A percentile compares a stretch with the other conserved stretches of the same genome.
Conservation (phyloP, 768 basidiomycete genomes). For the Termitomyces sp. region DNA sequence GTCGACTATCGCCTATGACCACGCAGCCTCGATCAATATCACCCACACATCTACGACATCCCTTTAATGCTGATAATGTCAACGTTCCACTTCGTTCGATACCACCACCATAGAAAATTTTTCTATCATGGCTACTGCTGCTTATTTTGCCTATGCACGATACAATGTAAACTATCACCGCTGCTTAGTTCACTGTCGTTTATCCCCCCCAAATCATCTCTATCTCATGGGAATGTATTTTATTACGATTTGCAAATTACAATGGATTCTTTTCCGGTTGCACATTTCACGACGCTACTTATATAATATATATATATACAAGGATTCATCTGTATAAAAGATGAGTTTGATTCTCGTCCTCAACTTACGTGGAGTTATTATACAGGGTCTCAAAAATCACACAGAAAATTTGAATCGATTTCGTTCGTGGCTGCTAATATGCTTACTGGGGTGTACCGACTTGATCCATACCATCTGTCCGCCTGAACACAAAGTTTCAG, state of each 20-base stretch:
- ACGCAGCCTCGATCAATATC: not conserved
- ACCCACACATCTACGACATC: constrained; percentile 1
- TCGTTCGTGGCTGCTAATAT: too few species aligned
- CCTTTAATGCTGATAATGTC: not conserved
- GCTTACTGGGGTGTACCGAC: too few species aligned
- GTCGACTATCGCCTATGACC: not conserved
- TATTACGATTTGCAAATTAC: not conserved
- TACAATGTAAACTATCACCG: constrained; percentile 3
- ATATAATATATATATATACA: not conserved
- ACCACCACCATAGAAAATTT: not conserved
- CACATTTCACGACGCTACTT: not conserved
- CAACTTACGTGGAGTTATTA: not conserved
- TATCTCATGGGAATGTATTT: constrained; percentile 6
- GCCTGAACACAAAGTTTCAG: not conserved
- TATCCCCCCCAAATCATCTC: not conserved
- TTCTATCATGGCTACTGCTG: not conserved
- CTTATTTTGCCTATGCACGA: not conserved
- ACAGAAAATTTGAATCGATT: too few species aligned
- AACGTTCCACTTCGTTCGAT: not conserved
- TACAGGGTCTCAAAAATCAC: not conserved
- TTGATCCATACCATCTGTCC: not conserved
- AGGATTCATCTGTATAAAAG: too few species aligned
- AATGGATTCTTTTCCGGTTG: not conserved
- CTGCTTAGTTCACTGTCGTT: not conserved
- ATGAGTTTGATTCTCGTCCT: not conserved